Evolutionary conservation across 768 basidiomycete genomes (phyloP), one percentile per base, ranked within the genome.

Genomic region (Phlebiopsis flavidoalba): DNA sequence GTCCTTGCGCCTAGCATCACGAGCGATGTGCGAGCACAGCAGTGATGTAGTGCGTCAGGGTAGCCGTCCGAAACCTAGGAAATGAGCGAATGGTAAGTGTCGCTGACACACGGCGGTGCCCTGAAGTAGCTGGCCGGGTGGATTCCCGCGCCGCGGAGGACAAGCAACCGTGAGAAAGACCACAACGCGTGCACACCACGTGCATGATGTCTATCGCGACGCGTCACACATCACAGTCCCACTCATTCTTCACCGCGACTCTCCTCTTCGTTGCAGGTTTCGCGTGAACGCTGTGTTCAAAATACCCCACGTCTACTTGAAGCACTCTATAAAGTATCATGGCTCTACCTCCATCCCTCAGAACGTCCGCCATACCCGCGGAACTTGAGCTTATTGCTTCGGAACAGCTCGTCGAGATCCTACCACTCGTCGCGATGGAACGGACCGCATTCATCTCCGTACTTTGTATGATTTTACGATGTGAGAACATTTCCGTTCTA

Each of bases 381-480:
- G 94, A 97, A 71, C 83, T 96, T 26, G 93, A 95, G 66, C 85
- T 95, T 57, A 83, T 96, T 58, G 91, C 95, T 1, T 91, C 83
- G 19, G 89, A 97, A 66, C 82, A 93, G 61, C 77, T 88, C 40
- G 80, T 98, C 49, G 91, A 94, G 64, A 91, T 97, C 60, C 81
- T 95, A 1, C 95, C 95, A 0, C 77, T 93, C 26, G 91, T 97
- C 63, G 78, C 89, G 7, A 95, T 96, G 92, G 92, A 94, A 68
- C 84, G 81, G 64, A 94, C 94, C 24, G 87, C 94, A 33, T 89
- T 98, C 69, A 91, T 98, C 63, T 93, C 94, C 73, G 95, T 91
- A 80, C 66, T 67, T n/a, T 36, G 21, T 12, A 5, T 11, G 5
- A 8, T 19, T 8, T 6, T n/a, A 24, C 4, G 8, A 22, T 24